phyloP scores from a whole-genome alignment of 1,139 yeast species.

The Eremothecium cymbalariae region DNA sequence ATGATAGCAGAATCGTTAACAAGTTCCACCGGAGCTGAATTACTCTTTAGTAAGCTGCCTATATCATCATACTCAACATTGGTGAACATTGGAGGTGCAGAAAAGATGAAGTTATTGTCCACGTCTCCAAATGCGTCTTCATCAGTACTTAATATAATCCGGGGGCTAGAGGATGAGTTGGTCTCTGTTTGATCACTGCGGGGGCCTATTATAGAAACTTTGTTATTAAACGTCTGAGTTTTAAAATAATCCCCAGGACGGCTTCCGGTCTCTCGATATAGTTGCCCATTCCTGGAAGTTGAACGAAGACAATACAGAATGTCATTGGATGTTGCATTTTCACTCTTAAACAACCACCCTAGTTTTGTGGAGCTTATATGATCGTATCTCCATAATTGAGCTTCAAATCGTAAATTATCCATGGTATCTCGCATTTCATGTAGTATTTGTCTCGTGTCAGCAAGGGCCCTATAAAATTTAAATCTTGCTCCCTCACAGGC shows the following conservation, averaged over 20 bases:
- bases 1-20: conserved; percentile 1
- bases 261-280: not conserved
- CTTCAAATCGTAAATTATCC: conserved; percentile 5
- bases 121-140: conserved; percentile 2
- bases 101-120: not conserved
- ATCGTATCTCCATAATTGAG: conserved; percentile 4
- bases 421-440: conserved; percentile 5
- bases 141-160: not conserved
- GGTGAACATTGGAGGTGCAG: conserved; percentile 2
- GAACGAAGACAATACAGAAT: not conserved
- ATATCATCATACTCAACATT: not conserved
- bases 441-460: conserved; percentile 2
- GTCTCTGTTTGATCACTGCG: too few relatives aligned
- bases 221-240: not conserved
- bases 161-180: too few relatives aligned
- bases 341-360: conserved; percentile 1
- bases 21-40: conserved; percentile 5
- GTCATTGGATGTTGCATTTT: not conserved
- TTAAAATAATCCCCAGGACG: not conserved
- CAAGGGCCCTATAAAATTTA: conserved; percentile 6
- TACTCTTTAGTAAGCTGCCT: not conserved
- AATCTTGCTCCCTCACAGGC: conserved; percentile 6
- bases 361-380: conserved; percentile 1
- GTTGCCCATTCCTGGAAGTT: not conserved
- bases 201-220: not conserved